Conservation (phyloP, 2,329 filamentous ascomycete species). For the Pestalotiopsis sp. region DNA sequence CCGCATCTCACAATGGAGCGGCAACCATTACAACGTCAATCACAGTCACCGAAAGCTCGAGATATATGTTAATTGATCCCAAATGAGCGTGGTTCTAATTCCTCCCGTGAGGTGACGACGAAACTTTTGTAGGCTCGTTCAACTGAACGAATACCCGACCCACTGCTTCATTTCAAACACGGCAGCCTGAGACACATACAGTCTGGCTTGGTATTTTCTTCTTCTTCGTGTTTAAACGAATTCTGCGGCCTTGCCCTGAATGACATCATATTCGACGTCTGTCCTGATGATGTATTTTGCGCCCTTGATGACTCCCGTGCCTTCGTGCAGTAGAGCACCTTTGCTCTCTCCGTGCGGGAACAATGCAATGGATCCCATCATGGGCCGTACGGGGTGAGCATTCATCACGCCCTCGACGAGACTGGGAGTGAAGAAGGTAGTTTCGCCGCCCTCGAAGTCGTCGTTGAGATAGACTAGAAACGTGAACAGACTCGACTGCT, state of each 20-base stretch:
- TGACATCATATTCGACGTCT: constrained; percentile 70
- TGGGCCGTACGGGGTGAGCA: constrained; percentile 67
- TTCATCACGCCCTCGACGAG: constrained; percentile 66
- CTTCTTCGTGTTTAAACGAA: too few relatives aligned
- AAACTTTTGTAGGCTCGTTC: too few relatives aligned
- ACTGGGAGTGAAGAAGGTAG: constrained; percentile 70
- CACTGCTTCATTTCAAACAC: neutral
- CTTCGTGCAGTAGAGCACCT: constrained; percentile 68
- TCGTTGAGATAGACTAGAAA: constrained; percentile 72
- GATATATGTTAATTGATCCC: too few relatives aligned
- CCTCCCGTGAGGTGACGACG: too few relatives aligned
- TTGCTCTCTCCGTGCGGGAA: constrained; percentile 71
- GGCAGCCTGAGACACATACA: neutral
- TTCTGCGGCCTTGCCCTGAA: neutral
- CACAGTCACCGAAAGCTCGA: too few relatives aligned
- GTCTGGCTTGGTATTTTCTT: neutral
- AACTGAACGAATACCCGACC: too few relatives aligned
- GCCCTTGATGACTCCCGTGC: constrained; percentile 68
- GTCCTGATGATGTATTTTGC: constrained; percentile 71
- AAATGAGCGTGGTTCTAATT: too few relatives aligned
- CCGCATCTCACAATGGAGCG: too few relatives aligned
- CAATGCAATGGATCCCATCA: constrained; percentile 68
- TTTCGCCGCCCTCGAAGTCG: constrained; percentile 72
- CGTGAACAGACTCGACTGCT: constrained; percentile 69
- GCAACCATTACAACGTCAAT: too few relatives aligned